Conservation (phyloP, 2,329 filamentous ascomycete genomes). For the Microdochium nivale region DNA sequence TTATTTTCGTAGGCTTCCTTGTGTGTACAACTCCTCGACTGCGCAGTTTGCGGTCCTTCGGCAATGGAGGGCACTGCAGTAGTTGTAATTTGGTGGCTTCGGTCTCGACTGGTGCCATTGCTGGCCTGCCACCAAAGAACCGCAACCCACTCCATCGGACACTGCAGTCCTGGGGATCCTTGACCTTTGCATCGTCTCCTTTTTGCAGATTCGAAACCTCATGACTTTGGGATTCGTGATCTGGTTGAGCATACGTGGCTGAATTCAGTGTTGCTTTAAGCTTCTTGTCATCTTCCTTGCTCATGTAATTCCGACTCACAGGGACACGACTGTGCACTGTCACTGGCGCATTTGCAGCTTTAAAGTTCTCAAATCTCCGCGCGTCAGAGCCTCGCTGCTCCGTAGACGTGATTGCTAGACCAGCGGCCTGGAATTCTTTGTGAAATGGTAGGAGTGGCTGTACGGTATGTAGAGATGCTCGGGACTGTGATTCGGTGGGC, state of each 20-base stretch:
- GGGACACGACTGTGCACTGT: no score
- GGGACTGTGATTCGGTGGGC: slow-evolving; percentile 30
- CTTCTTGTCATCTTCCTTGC: no score
- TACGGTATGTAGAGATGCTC: slow-evolving; percentile 39
- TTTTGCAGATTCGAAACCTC: not conserved
- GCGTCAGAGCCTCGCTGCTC: slow-evolving; percentile 24
- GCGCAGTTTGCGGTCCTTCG: slow-evolving; percentile 1
- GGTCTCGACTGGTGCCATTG: slow-evolving; percentile 3
- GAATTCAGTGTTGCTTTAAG: no score
- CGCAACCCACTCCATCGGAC: not conserved
- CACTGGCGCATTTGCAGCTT: no score
- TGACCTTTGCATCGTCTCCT: not conserved
- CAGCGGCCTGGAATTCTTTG: slow-evolving; percentile 42
- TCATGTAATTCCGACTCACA: no score
- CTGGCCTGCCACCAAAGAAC: not conserved
- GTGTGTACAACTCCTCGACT: no score
- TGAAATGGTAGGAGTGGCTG: slow-evolving; percentile 44
- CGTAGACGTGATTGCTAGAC: slow-evolving; percentile 46
- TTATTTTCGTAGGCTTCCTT: no score
- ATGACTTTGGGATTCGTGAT: slow-evolving; percentile 2
- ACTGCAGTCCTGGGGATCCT: not conserved
- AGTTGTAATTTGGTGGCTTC: not conserved
- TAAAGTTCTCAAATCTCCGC: no score
- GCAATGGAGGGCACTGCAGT: slow-evolving; percentile 1
- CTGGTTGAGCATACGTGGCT: not conserved